Conservation (phyloP, 306 rosid genomes). For the Prunus kanzakura region DNA sequence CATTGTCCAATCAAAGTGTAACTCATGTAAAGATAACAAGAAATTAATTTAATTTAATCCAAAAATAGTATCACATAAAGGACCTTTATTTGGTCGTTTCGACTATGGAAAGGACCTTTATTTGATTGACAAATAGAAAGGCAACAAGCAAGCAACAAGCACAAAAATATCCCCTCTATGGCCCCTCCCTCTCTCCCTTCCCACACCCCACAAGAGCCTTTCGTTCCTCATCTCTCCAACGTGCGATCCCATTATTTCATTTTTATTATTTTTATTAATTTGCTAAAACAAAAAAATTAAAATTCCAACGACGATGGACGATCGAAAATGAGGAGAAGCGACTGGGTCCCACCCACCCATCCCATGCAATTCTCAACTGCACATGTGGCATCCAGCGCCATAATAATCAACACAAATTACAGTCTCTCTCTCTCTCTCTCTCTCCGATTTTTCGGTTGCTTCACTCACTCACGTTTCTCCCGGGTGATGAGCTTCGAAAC, state of each 20-base stretch:
- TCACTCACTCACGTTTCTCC: constrained; percentile 6
- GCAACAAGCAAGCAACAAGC: neutral
- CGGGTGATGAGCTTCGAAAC: constrained; percentile 2
- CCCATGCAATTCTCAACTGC: constrained; percentile 25
- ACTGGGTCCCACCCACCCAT: constrained; percentile 20
- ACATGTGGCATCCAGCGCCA: constrained; percentile 33
- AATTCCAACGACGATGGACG: neutral
- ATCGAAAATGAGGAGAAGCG: neutral
- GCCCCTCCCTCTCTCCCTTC: neutral
- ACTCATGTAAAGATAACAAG: neutral
- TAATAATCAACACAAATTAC: neutral
- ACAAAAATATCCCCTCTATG: neutral
- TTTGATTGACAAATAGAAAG: neutral
- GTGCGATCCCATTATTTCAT: neutral
- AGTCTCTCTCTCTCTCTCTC: neutral
- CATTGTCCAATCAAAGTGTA: neutral
- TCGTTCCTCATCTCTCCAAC: constrained; percentile 16
- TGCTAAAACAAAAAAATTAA: neutral
- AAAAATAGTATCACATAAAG: neutral
- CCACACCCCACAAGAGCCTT: neutral
- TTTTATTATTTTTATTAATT: neutral
- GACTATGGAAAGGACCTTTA: neutral
- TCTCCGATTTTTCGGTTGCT: neutral
- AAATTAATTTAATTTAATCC: neutral
- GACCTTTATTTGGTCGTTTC: neutral